Evolutionary conservation across 805 yeast species (phyloP).

Genomic region (Lipomyces yamanashiensis): DNA sequence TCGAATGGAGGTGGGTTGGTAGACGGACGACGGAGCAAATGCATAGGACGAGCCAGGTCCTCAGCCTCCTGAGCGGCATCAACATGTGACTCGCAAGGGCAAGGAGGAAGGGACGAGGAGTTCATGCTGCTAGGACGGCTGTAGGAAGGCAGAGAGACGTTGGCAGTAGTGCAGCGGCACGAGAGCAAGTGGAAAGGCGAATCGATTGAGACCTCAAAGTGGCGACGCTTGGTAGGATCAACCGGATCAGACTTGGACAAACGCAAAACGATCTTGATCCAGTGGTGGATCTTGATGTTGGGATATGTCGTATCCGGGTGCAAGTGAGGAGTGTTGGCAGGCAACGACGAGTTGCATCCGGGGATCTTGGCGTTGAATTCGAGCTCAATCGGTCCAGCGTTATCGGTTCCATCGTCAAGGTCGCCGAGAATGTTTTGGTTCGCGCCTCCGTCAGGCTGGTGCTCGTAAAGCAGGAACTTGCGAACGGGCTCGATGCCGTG

Average conservation of each 20-base stretch:
- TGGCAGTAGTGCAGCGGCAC: conserved; percentile 57
- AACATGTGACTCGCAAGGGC: conserved; percentile 30
- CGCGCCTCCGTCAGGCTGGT: conserved; percentile 56
- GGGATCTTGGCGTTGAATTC: conserved; percentile 90
- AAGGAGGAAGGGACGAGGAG: conserved; percentile 56
- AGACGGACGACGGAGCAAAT: conserved; percentile 58
- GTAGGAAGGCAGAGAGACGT: conserved; percentile 49
- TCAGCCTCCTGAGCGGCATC: conserved; percentile 5
- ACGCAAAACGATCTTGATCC: conserved; percentile 89
- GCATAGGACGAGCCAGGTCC: conserved; percentile 54
- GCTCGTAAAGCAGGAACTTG: conserved; percentile 80
- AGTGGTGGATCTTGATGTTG: conserved; percentile 87
- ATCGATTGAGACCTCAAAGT: conserved; percentile 92
- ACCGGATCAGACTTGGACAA: conserved; percentile 67
- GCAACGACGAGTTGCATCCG: conserved; percentile 23
- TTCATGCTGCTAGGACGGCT: conserved; percentile 46
- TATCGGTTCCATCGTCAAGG: conserved; percentile 41
- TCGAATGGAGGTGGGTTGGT: conserved; percentile 69
- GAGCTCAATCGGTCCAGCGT: conserved; percentile 60
- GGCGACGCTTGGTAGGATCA: conserved; percentile 66
- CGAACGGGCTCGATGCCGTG: conserved; percentile 90
- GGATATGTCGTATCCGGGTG: conserved; percentile 87
- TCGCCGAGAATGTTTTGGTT: conserved; percentile 53
- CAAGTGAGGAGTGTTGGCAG: conserved; percentile 34
- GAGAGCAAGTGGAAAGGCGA: conserved; percentile 88